A percentile compares a stretch with the other conserved stretches of the same genome.
Conservation (phyloP, 2,329 filamentous ascomycete genomes). For the Alternaria atra region DNA sequence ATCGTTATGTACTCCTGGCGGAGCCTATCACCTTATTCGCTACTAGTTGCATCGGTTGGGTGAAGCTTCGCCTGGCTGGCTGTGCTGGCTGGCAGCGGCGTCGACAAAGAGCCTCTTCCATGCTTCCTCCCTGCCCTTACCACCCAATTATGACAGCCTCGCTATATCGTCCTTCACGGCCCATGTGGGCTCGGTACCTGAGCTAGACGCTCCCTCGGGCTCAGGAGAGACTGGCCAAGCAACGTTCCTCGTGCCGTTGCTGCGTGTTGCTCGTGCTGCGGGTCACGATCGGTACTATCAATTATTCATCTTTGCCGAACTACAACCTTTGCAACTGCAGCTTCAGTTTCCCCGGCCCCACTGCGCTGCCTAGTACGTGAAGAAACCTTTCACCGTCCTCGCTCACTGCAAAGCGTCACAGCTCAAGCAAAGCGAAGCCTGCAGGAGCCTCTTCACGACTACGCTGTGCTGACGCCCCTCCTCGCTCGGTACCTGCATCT, state of each 20-base stretch:
- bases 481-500: conserved; percentile 43
- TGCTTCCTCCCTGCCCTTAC: conserved; percentile 42
- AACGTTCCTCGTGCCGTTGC: conserved; percentile 40
- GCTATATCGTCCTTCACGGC: conserved; percentile 41
- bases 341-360: conserved; percentile 42
- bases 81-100: conserved; percentile 16
- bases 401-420: conserved; percentile 27
- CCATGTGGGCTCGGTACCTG: conserved; percentile 45
- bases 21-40: conserved; percentile 31
- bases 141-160: conserved; percentile 45
- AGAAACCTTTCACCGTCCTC: conserved; percentile 35
- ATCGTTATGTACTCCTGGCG: conserved; percentile 31
- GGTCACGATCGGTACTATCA: conserved; percentile 44
- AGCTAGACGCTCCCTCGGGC: conserved; percentile 34
- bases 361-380: conserved; percentile 40
- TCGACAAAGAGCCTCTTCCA: conserved; percentile 33
- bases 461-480: conserved; percentile 37
- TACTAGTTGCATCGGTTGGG: conserved; percentile 26
- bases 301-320: conserved; percentile 41
- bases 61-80: conserved; percentile 36
- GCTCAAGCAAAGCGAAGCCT: conserved; percentile 31
- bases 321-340: conserved; percentile 38
- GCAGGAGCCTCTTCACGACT: conserved; percentile 25
- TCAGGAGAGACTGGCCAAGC: conserved; percentile 22
- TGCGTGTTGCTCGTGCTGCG: conserved; percentile 28